These are phyloP conservation scores for Chalaropsis ovoidea DNA, from an alignment of 2,329 filamentous ascomycete species.

Conservation along the genomic window DNA sequence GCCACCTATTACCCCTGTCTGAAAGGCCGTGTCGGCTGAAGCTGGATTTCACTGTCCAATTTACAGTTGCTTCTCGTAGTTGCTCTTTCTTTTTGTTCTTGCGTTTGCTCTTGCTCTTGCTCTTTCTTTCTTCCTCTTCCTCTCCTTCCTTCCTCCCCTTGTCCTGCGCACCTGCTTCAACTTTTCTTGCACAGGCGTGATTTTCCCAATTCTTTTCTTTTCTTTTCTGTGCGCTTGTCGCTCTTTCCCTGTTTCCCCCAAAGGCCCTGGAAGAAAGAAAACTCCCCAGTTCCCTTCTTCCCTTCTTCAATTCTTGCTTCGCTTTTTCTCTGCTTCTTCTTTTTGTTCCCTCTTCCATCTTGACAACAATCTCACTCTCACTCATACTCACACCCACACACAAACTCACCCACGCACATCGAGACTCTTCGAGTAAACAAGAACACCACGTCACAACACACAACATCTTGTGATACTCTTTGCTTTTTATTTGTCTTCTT, in stretches of 20 bases:
- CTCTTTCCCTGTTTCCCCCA: constrained; percentile 16
- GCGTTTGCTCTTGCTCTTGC: constrained; percentile 19
- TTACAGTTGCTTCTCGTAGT: constrained; percentile 24
- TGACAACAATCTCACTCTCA: not conserved
- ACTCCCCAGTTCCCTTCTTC: constrained; percentile 18
- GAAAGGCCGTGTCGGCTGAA: constrained; percentile 21
- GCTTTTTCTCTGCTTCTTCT: constrained; percentile 15
- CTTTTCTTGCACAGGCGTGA: constrained; percentile 9
- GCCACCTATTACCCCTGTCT: constrained; percentile 14
- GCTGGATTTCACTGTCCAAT: constrained; percentile 19
- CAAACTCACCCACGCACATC: not conserved
- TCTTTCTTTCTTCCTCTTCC: constrained; percentile 25
- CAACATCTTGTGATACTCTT: not conserved
- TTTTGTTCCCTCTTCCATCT: not conserved
- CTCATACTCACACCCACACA: not conserved
- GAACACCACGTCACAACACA: not conserved
- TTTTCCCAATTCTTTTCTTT: constrained; percentile 27
- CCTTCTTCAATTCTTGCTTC: constrained; percentile 15
- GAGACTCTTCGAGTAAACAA: constrained; percentile 3
- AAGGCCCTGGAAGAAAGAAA: constrained; percentile 19
- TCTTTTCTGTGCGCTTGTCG: constrained; percentile 24
- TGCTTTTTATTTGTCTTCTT: not conserved
- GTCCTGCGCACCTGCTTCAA: constrained; percentile 28
- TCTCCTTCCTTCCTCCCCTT: constrained; percentile 23
- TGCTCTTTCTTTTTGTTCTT: constrained; percentile 25